phyloP scores from a whole-genome alignment of 2,329 filamentous ascomycete species.

The Neurospora sp. region DNA sequence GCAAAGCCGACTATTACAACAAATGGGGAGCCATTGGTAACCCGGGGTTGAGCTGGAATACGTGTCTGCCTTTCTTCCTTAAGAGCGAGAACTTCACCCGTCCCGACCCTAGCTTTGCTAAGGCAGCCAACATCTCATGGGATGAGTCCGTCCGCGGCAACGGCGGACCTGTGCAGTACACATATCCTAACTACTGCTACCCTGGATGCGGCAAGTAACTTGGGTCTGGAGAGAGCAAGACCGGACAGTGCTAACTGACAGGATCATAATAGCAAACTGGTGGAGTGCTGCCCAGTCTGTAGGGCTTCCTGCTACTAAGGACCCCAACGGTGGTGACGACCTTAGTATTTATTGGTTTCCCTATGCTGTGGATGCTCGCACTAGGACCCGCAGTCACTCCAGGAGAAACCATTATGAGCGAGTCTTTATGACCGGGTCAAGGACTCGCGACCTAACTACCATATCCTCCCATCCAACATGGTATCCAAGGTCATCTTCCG shows the following conservation, averaged over 20 bases:
- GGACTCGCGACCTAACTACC: slow-evolving; percentile 43
- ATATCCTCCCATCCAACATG: slow-evolving; percentile 33
- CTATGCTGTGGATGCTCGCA: slow-evolving; percentile 22
- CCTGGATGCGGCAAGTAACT: slow-evolving; percentile 17
- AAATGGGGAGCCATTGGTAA: slow-evolving; percentile 25
- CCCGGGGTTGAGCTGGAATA: slow-evolving; percentile 25
- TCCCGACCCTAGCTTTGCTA: slow-evolving; percentile 17
- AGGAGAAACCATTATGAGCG: slow-evolving; percentile 21
- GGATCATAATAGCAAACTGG: slow-evolving; percentile 13
- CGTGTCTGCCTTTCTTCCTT: slow-evolving; percentile 31
- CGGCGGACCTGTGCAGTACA: slow-evolving; percentile 21
- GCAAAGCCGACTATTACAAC: slow-evolving; percentile 23
- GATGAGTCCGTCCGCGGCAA: slow-evolving; percentile 19
- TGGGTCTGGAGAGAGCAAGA: neutral
- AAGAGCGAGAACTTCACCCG: slow-evolving; percentile 23
- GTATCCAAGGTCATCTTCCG: slow-evolving; percentile 47
- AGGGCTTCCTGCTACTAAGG: slow-evolving; percentile 16
- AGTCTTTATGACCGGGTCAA: slow-evolving; percentile 18
- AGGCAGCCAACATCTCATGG: slow-evolving; percentile 21
- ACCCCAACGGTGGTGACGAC: slow-evolving; percentile 17
- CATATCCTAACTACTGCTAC: slow-evolving; percentile 24
- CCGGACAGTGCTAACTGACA: neutral
- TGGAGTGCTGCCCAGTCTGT: slow-evolving; percentile 19
- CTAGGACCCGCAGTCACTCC: slow-evolving; percentile 21
- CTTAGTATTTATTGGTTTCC: slow-evolving; percentile 22